Conservation (phyloP, 2,329 filamentous ascomycete genomes). For the Nemania bipapillata region DNA sequence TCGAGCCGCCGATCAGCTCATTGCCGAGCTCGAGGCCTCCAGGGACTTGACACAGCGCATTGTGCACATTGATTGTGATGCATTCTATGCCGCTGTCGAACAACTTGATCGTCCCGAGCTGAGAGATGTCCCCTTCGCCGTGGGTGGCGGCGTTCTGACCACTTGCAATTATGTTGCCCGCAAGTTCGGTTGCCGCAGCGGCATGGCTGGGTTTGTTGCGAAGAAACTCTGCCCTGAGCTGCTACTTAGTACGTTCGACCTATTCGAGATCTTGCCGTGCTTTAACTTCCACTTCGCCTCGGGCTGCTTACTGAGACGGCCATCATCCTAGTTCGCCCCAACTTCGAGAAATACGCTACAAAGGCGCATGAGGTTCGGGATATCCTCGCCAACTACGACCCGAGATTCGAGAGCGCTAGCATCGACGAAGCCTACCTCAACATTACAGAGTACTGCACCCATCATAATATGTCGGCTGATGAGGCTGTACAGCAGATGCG, state of each 20-base stretch:
- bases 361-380: slow-evolving; percentile 89
- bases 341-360: slow-evolving; percentile 88
- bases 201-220: slow-evolving; percentile 96
- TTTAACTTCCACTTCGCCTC: background rate
- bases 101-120: slow-evolving; percentile 85
- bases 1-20: slow-evolving; percentile 81
- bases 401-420: slow-evolving; percentile 89
- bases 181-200: slow-evolving; percentile 88
- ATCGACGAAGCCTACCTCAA: slow-evolving; percentile 98
- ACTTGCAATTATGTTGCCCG: slow-evolving; percentile 88
- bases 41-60: slow-evolving; percentile 86
- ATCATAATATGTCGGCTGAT: slow-evolving; percentile 74
- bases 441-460: slow-evolving; percentile 83
- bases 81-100: slow-evolving; percentile 96
- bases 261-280: no score
- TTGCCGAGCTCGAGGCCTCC: slow-evolving; percentile 79
- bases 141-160: slow-evolving; percentile 75
- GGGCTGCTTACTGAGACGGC: slow-evolving; percentile 8
- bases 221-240: slow-evolving; percentile 91
- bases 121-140: slow-evolving; percentile 87
- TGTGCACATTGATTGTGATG: slow-evolving; percentile 95
- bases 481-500: slow-evolving; percentile 82
- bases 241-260: slow-evolving; percentile 63
- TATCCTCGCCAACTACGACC: slow-evolving; percentile 86
- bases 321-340: slow-evolving; percentile 69